Base-by-base conservation (phyloP, 1,284 basidiomycete genomes). In the Cryptococcus hybrid region DNA sequence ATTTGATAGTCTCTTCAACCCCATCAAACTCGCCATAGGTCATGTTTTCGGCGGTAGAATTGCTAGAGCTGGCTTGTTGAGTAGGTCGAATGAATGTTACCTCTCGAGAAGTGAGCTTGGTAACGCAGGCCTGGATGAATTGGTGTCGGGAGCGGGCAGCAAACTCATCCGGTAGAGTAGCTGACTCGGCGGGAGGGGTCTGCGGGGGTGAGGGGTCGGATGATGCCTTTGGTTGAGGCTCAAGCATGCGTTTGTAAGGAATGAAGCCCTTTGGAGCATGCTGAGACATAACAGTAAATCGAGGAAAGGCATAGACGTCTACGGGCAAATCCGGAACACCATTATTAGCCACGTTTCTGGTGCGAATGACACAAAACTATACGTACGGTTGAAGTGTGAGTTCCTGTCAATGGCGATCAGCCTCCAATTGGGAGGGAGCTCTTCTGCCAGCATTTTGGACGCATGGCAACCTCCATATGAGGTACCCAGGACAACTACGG, bases 401-500 rank as follows among this genome's bases (percentile, higher is more conserved):
- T 89, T 88, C 55, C 87, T 78, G 67, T 89, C 88, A 18, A 18
- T 18, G 18, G 18, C 18, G 18, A 18, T 18, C 18, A 18, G 18
- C 18, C 18, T 18, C 18, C 18, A 18, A 30, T 78, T 83, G 18
- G 77, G 68, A 3, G 87, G 86, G 30, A 89, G 76, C 38, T 75
- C 76, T 36, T 82, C 75, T 8, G 84, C 81, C 42, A 89, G 82
- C 18, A 85, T 63, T 55, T 83, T 82, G 34, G 84, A 84, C 0
- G 86, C 86, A 54, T 82, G 80, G 30, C 73, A 73, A 2, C 81
- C 81, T 24, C 83, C 85, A 66, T 86, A 86, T 4, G 84, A 81
- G n/a, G 79, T 83, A 11, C 85, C 85, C 38, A 86, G 79, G 40
- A 86, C 82, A 46, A 82, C 81, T 13, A 86, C 80, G 2, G 84